Evolutionary conservation across 371 early-diverging fungal species (phyloP).

Genomic region (Mucor velutinosus): DNA sequence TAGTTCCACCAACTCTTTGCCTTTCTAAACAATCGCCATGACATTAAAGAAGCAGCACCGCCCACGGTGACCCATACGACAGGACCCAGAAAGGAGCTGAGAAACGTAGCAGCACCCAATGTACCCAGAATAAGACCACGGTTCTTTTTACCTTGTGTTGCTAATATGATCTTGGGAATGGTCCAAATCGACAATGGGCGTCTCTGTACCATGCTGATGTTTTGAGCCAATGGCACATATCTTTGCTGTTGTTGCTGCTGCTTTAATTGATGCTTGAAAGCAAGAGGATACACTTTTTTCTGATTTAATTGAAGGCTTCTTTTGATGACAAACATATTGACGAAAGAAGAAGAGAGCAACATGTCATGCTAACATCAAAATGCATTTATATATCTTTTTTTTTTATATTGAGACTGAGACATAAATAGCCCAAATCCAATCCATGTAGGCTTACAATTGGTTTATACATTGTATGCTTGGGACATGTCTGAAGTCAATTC

Average conservation of each 20-base stretch:
- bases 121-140: slow-evolving; percentile 27
- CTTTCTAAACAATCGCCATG: slow-evolving; percentile 38
- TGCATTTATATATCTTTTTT: background rate
- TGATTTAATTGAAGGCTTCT: background rate
- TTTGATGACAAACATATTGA: slow-evolving; percentile 9
- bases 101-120: slow-evolving; percentile 22
- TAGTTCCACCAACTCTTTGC: slow-evolving; percentile 37
- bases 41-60: slow-evolving; percentile 30
- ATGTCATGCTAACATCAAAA: background rate
- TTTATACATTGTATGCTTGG: no score
- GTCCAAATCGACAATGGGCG: slow-evolving; percentile 33
- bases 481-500: no score
- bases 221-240: background rate
- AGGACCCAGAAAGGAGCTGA: slow-evolving; percentile 39
- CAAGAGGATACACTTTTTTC: background rate
- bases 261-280: background rate
- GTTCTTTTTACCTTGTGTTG: slow-evolving; percentile 25
- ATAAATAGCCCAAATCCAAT: background rate
- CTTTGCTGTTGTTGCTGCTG: background rate
- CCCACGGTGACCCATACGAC: slow-evolving; percentile 34
- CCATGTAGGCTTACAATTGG: slow-evolving; percentile 15
- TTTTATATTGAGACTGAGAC: slow-evolving; percentile 1
- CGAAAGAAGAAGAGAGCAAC: background rate
- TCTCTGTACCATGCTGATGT: background rate
- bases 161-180: slow-evolving; percentile 31